Percentiles rank a stretch among this genome's conserved stretches.
Conservation (phyloP, 768 basidiomycete species). For the Amanita phalloides region DNA sequence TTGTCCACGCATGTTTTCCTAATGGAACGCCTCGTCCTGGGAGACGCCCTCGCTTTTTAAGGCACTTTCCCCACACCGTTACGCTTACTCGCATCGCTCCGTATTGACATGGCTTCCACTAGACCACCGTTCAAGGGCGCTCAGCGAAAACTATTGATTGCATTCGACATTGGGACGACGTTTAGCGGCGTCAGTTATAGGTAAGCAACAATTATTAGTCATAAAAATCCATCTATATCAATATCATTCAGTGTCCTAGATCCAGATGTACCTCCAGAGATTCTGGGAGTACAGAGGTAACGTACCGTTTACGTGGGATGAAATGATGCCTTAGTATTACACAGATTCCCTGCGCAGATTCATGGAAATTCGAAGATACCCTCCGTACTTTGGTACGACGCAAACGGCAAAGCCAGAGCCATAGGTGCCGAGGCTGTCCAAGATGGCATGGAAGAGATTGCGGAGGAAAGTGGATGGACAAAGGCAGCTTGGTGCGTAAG, state of each 20-base stretch:
- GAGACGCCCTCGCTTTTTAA: neutral
- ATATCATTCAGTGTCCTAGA: slow-evolving; percentile 19
- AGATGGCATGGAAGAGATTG: slow-evolving; percentile 21
- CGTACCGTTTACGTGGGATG: slow-evolving; percentile 8
- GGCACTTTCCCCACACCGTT: neutral
- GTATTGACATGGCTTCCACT: neutral
- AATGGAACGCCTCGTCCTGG: neutral
- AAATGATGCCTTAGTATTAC: neutral
- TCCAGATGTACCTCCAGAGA: slow-evolving; percentile 21
- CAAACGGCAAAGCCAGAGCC: slow-evolving; percentile 20
- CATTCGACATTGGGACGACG: slow-evolving; percentile 44
- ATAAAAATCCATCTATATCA: neutral
- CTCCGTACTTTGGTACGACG: slow-evolving; percentile 30
- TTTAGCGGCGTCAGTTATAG: slow-evolving; percentile 38
- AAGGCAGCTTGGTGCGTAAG: slow-evolving; percentile 29
- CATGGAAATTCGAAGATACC: slow-evolving; percentile 25
- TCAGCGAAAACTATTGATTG: slow-evolving; percentile 31
- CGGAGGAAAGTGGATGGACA: slow-evolving; percentile 28
- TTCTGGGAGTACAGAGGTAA: slow-evolving; percentile 27
- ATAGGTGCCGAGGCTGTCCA: slow-evolving; percentile 30
- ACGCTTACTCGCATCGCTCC: neutral
- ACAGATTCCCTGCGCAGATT: slow-evolving; percentile 14
- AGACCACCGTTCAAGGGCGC: slow-evolving; percentile 29
- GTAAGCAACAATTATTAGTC: slow-evolving; percentile 3
- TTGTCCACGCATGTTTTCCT: neutral